Base-by-base conservation (phyloP, 1,284 basidiomycete genomes). In the Sporisorium exsertum region DNA sequence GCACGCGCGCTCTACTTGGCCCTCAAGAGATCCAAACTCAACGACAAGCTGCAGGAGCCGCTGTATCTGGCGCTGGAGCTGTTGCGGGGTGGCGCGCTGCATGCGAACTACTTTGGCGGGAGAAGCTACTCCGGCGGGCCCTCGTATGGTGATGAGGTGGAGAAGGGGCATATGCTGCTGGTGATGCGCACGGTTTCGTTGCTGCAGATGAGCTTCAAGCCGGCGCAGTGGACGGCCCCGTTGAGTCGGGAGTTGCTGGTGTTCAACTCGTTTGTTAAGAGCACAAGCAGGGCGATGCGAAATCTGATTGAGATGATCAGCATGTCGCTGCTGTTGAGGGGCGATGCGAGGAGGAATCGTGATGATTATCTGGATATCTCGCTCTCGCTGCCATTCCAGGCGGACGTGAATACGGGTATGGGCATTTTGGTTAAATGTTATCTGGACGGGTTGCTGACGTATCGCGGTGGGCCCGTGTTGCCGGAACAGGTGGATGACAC, bases 21-120 rank as follows among this genome's bases (percentile, higher is more conserved):
- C 2, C 88, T 95, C 81, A 89, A 90, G 76, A 88, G 88, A 32
- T 90, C 92, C 3, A 90, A 93, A 49, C 88, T 98, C 76, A 97
- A 96, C 86, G 96, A 99, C 88, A 97, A 97, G 87, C 95, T 99
- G 88, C 96, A 99, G 86, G 97, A 99, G 87, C 91, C 97, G 6
- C 88, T 99, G 5, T 96, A 86, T 87, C 96, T 85, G 92, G 97
- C 87, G 88, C 96, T 86, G 93, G 99, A 87, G 90, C 97, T 61
- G 66, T 52, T 97, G 71, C 90, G 96, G 78, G 94, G 95, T 13
- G 94, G 94, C 0, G 95, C 97, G 15, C 92, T 99, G 88, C 95
- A 99, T 84, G 94, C 94, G 1, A 92, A 95, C 81, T 88, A 93
- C 64, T 98, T 94, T 92, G 93, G 93, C 50, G 91, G 90, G n/a